Percentiles rank a stretch among this genome's conserved stretches.
Conservation (phyloP, 805 yeast genomes). For the Candida chauliodis region DNA sequence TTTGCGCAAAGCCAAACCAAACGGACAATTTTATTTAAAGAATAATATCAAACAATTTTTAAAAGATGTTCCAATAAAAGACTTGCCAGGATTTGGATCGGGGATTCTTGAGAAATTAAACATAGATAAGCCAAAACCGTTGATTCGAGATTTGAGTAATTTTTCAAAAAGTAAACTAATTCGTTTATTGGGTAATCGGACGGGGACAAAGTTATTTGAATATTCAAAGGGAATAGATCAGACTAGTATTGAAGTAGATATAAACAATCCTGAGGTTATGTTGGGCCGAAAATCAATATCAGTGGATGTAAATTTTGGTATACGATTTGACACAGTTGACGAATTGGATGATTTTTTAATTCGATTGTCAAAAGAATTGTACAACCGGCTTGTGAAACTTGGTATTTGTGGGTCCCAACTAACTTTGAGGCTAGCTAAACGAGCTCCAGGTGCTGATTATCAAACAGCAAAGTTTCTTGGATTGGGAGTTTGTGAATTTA, state of each 20-base stretch:
- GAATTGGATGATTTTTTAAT: constrained; percentile 67
- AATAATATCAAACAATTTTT: constrained; percentile 29
- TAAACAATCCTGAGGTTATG: constrained; percentile 37
- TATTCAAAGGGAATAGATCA: constrained; percentile 67
- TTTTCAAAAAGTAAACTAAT: constrained; percentile 35
- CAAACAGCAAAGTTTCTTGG: constrained; percentile 81
- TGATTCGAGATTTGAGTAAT: constrained; percentile 36
- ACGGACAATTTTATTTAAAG: constrained; percentile 50
- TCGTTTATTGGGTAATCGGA: constrained; percentile 60
- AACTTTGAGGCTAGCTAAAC: constrained; percentile 60
- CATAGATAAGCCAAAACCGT: constrained; percentile 15
- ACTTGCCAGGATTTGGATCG: constrained; percentile 63
- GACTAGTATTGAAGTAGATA: constrained; percentile 52
- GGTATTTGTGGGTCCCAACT: constrained; percentile 53
- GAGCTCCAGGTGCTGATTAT: constrained; percentile 66
- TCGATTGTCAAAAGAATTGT: constrained; percentile 57
- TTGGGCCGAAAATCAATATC: constrained; percentile 73
- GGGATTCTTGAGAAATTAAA: constrained; percentile 47
- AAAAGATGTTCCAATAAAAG: constrained; percentile 28
- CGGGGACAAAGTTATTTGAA: constrained; percentile 60
- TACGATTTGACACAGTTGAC: constrained; percentile 57
- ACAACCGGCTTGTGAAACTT: constrained; percentile 45
- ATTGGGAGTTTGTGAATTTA: constrained; percentile 72
- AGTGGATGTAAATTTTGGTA: constrained; percentile 89
- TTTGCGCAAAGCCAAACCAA: constrained; percentile 72